Conservation (phyloP, 2,329 filamentous ascomycete genomes). For the Byssoonygena ceratinophila region DNA sequence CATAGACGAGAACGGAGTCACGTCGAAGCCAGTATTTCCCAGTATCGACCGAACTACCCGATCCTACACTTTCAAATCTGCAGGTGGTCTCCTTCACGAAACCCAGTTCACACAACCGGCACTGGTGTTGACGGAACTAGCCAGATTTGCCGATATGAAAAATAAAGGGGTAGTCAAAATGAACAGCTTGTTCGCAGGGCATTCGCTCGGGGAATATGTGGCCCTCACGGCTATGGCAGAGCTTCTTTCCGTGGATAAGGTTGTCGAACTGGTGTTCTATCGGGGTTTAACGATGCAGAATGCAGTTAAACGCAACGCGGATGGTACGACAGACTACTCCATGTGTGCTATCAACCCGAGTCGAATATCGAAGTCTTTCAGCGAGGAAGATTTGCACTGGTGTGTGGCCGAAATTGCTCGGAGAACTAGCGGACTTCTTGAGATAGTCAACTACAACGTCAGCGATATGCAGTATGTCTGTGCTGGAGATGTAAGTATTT, state of each 20-base stretch:
- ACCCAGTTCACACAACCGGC: constrained; percentile 98
- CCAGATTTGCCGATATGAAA: constrained; percentile 97
- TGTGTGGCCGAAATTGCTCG: constrained; percentile 91
- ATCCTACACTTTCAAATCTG: constrained; percentile 94
- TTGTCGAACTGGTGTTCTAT: constrained; percentile 98
- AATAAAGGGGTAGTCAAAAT: constrained; percentile 88
- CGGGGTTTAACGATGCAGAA: constrained; percentile 98
- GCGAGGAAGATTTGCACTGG: constrained; percentile 91
- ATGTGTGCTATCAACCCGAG: constrained; percentile 99
- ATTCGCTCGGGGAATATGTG: constrained; percentile 97
- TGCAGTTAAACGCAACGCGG: constrained; percentile 87
- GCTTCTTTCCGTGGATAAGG: constrained; percentile 95
- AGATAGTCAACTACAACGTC: constrained; percentile 94
- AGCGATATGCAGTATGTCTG: constrained; percentile 61
- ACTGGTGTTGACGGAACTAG: constrained; percentile 97
- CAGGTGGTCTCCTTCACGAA: constrained; percentile 84
- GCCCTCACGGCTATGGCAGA: constrained; percentile 90
- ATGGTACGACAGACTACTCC: constrained; percentile 91
- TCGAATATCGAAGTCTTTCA: constrained; percentile 96
- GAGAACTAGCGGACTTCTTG: constrained; percentile 85
- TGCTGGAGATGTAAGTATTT: constrained; percentile 48
- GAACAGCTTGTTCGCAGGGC: constrained; percentile 93
- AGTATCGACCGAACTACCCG: constrained; percentile 85
- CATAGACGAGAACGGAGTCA: constrained; percentile 87
- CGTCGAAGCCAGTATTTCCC: constrained; percentile 99